phyloP scores from a whole-genome alignment of 2,329 filamentous ascomycete genomes.

The Basipetospora sp. region DNA sequence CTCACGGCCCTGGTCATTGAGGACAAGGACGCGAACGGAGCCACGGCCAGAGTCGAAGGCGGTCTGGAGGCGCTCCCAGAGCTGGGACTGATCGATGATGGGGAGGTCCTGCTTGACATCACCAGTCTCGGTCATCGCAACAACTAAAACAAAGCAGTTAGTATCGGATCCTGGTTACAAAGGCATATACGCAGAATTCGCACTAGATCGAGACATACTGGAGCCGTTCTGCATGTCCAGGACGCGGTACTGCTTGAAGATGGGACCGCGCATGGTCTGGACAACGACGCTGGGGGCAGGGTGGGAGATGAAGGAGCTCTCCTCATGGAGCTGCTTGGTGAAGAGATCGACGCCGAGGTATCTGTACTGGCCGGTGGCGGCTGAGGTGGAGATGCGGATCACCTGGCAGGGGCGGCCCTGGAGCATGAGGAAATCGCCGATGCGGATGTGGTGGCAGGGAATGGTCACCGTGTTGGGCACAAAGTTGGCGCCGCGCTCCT shows the following conservation, averaged over 20 bases:
- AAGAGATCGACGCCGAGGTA: conserved; percentile 99
- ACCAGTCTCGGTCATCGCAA: conserved; percentile 97
- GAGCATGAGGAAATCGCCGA: conserved; percentile 95
- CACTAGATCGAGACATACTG: conserved; percentile 12
- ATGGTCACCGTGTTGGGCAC: conserved; percentile 83
- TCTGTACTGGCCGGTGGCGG: conserved; percentile 96
- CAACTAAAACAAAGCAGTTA: conserved; percentile 40
- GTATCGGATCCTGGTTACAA: conserved; percentile 6
- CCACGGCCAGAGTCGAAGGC: conserved; percentile 86
- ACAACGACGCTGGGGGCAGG: conserved; percentile 90
- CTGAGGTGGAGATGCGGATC: conserved; percentile 96
- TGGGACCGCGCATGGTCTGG: conserved; percentile 96
- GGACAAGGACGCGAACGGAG: conserved; percentile 86
- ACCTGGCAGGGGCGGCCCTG: conserved; percentile 99
- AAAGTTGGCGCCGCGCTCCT: conserved; percentile 18
- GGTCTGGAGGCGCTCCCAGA: conserved; percentile 65
- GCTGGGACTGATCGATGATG: conserved; percentile 87
- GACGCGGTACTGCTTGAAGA: conserved; percentile 99
- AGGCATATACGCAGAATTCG: too few species aligned
- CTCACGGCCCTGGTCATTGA: conserved; percentile 84
- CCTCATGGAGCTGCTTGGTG: conserved; percentile 98
- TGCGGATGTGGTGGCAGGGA: conserved; percentile 98
- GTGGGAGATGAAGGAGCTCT: conserved; percentile 96
- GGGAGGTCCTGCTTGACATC: conserved; percentile 93
- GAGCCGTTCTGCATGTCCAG: conserved; percentile 81